Evolutionary conservation across 2,329 filamentous ascomycete genomes (phyloP), one percentile per base, ranked within the genome.

Genomic region (Fusarium fujikuroi): DNA sequence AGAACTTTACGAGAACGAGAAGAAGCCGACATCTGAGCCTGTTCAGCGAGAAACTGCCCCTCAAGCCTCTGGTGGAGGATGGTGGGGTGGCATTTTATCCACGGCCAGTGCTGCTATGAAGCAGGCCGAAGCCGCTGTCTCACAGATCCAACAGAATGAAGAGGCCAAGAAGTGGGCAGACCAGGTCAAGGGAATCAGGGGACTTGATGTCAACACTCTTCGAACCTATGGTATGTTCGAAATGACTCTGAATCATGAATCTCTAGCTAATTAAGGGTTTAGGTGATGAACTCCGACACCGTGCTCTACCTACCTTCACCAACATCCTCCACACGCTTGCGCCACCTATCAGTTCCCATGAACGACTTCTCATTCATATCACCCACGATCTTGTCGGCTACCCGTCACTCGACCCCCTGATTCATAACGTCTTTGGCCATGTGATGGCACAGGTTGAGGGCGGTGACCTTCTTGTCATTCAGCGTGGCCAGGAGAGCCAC

Each of bases 361-460:
- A 99, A 84, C 93, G 95, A 56, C 92, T 99, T 12, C 93, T 97
- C 78, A 98, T 99, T 78, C 96, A 99, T 85, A 97, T 96, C 73
- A 97, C 95, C 14, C 96, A 99, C 85, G 96, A 98, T 82, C 90
- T 99, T 47, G 91, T 95, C 75, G 94, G 94, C 76, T 99, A 99
- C 81, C 96, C 96, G 6, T 95, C 94, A 23, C 90, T 99, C 76
- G 95, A 98, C 80, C 95, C 95, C 23, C 89, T 98, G 61, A 94
- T 98, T 77, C 94, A 98, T 83, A 89, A 89, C 65, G 95, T 96
- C 72, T 99, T 99, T 85, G 93, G 93, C 62, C 92, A 95, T 60
- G 95, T 99, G 78, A 99, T 99, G 96, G 90, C 95, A n/a, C 96
- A 99, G 84, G 96, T 99, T 50, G 96, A 99, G 84, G 96, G 96